phyloP scores from a whole-genome alignment of 164 flowering plant species.

The Buxus sempervirens region DNA sequence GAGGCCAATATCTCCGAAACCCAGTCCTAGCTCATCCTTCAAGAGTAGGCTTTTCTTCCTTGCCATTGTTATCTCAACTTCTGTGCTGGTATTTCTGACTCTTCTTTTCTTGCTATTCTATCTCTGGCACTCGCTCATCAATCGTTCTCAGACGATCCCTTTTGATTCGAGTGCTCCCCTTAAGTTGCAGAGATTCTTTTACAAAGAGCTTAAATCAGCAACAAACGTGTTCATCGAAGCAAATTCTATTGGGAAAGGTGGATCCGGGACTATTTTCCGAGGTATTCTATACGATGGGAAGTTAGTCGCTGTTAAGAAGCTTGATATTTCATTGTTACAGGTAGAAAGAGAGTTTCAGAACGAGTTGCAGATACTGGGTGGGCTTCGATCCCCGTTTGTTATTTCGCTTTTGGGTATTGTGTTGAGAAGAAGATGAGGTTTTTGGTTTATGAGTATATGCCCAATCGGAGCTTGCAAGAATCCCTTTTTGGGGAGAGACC shows the following conservation, averaged over 20 bases:
- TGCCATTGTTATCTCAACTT: conserved; percentile 45
- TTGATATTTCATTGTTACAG: no score
- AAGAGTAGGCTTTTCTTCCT: no score
- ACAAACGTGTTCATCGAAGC: conserved; percentile 52
- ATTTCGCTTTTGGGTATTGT: conserved; percentile 82
- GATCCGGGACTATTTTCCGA: conserved; percentile 73
- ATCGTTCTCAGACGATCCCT: conserved; percentile 64
- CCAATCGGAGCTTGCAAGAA: no score
- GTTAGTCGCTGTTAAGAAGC: conserved; percentile 76
- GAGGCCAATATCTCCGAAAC: no score
- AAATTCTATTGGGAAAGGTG: conserved; percentile 78
- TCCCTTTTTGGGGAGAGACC: conserved; percentile 41
- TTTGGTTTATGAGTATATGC: no score
- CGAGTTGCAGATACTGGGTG: conserved; percentile 77
- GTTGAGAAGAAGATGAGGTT: conserved; percentile 49
- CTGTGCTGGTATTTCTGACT: conserved; percentile 48
- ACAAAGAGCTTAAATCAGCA: no score
- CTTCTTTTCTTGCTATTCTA: conserved; percentile 52
- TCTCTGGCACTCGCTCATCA: conserved; percentile 45
- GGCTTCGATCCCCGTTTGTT: no score
- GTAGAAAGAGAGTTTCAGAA: conserved; percentile 81
- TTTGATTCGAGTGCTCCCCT: conserved; percentile 61
- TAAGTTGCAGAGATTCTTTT: no score
- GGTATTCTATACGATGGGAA: conserved; percentile 73
- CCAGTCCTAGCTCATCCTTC: conserved; percentile 14